phyloP scores from a whole-genome alignment of 2,329 filamentous ascomycete genomes.

The Malbranchea cinnamomea region DNA sequence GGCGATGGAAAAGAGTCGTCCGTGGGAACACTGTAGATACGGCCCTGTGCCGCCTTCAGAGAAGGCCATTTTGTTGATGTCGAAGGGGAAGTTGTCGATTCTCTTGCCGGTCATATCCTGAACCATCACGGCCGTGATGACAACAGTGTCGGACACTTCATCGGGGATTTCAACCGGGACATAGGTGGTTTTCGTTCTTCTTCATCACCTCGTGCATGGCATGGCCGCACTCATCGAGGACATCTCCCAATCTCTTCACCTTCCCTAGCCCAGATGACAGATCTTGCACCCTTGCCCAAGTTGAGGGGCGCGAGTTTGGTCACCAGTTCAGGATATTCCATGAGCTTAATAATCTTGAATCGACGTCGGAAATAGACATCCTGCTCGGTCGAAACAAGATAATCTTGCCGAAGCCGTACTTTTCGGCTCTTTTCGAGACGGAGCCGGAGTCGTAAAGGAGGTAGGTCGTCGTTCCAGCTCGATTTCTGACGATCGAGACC shows the following conservation, averaged over 20 bases:
- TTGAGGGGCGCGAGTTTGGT: slow-evolving; percentile 59
- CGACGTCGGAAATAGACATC: slow-evolving; percentile 59
- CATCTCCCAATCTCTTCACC: slow-evolving; percentile 50
- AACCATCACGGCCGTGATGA: slow-evolving; percentile 79
- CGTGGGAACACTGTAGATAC: slow-evolving; percentile 72
- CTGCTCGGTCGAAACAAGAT: slow-evolving; percentile 58
- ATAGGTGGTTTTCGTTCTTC: slow-evolving; percentile 70
- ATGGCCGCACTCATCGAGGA: slow-evolving; percentile 58
- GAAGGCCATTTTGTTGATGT: slow-evolving; percentile 67
- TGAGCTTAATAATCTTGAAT: slow-evolving; percentile 61
- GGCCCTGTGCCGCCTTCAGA: slow-evolving; percentile 78
- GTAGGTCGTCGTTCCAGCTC: slow-evolving; percentile 61
- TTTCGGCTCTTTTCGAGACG: slow-evolving; percentile 48
- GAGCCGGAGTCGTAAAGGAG: slow-evolving; percentile 66
- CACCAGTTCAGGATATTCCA: slow-evolving; percentile 53
- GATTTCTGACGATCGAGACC: slow-evolving; percentile 59
- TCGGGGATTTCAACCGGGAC: slow-evolving; percentile 63
- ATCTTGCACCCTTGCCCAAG: slow-evolving; percentile 55
- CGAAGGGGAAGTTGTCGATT: slow-evolving; percentile 53
- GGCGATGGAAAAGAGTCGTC: slow-evolving; percentile 50
- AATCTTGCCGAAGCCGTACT: slow-evolving; percentile 58
- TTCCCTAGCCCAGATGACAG: slow-evolving; percentile 58
- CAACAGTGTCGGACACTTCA: slow-evolving; percentile 61
- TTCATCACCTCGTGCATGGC: slow-evolving; percentile 87
- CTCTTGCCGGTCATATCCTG: slow-evolving; percentile 83